phyloP scores from a whole-genome alignment of 2,329 filamentous ascomycete species.

The Claviceps capensis region DNA sequence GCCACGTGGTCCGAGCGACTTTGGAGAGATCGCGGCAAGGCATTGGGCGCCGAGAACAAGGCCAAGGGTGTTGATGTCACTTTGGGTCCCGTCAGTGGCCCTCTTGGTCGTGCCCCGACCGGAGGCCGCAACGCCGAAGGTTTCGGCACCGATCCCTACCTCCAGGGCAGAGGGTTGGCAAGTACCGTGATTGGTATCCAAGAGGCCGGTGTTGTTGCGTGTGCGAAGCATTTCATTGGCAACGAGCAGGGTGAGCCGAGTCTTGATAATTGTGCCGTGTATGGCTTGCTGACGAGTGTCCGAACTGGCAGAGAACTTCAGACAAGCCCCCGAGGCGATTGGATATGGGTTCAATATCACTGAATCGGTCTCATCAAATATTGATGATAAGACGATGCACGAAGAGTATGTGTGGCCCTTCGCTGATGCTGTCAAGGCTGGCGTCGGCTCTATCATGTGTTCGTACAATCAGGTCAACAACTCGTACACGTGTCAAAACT shows the following conservation, averaged over 20 bases:
- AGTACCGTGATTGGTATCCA: constrained; percentile 71
- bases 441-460: constrained; percentile 51
- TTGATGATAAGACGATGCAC: constrained; percentile 62
- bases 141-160: constrained; percentile 57
- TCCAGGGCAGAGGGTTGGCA: constrained; percentile 58
- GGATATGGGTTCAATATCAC: constrained; percentile 44
- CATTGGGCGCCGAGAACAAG: constrained; percentile 48
- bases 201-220: constrained; percentile 68
- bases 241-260: constrained; percentile 48
- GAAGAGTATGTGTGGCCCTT: constrained; percentile 72
- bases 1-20: constrained; percentile 70
- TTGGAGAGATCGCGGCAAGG: constrained; percentile 37
- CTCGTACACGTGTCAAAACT: constrained; percentile 69
- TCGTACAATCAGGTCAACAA: constrained; percentile 72
- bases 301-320: constrained; percentile 49
- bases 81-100: constrained; percentile 37
- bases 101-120: constrained; percentile 31
- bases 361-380: constrained; percentile 45
- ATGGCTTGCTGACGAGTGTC: neutral
- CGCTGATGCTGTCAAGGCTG: constrained; percentile 55
- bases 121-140: constrained; percentile 51
- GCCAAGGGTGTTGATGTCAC: constrained; percentile 66
- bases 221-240: constrained; percentile 61
- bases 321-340: constrained; percentile 43
- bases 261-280: neutral